Percentiles rank a stretch among this genome's conserved stretches.
These are phyloP conservation scores for Colletotrichum neosansevieriae DNA, from an alignment of 2,329 filamentous ascomycete species.

Conservation along the genomic window DNA sequence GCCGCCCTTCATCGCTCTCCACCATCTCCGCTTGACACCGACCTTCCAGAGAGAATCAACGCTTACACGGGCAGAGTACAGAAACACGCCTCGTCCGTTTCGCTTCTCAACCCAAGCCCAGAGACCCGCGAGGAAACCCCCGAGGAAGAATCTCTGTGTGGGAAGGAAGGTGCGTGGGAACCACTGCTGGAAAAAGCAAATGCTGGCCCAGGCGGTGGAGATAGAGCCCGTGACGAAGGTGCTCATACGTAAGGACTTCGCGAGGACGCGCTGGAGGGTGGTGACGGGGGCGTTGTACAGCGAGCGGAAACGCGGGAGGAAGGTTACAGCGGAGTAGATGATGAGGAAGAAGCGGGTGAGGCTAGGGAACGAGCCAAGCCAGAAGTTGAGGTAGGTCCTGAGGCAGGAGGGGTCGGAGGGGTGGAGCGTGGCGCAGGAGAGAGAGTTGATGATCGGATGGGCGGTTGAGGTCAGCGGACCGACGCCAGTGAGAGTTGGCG, in stretches of 20 bases:
- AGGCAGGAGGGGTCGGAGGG: conserved; percentile 89
- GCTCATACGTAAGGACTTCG: conserved; percentile 78
- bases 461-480: conserved; percentile 84
- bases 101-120: conserved; percentile 84
- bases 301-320: conserved; percentile 75
- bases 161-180: conserved; percentile 81
- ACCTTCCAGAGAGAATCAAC: conserved; percentile 92
- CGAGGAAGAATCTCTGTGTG: conserved; percentile 89
- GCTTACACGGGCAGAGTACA: conserved; percentile 83
- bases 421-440: conserved; percentile 92
- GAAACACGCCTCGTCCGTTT: conserved; percentile 75
- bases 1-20: conserved; percentile 83
- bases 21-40: conserved; percentile 90
- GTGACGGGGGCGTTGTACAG: conserved; percentile 78
- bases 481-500: conserved; percentile 74
- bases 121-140: conserved; percentile 85
- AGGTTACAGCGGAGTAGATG: conserved; percentile 75
- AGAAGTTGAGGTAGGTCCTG: conserved; percentile 88
- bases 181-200: conserved; percentile 88
- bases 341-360: conserved; percentile 83
- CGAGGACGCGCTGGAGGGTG: conserved; percentile 74
- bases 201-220: conserved; percentile 86
- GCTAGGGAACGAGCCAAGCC: conserved; percentile 83
- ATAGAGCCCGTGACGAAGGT: conserved; percentile 86
- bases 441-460: conserved; percentile 85